Percentiles rank a stretch among this genome's conserved stretches.
These are phyloP conservation scores for Paraurostyla sp. DNA, from an alignment of 73 alveolate genomes.

Conservation along the genomic window DNA sequence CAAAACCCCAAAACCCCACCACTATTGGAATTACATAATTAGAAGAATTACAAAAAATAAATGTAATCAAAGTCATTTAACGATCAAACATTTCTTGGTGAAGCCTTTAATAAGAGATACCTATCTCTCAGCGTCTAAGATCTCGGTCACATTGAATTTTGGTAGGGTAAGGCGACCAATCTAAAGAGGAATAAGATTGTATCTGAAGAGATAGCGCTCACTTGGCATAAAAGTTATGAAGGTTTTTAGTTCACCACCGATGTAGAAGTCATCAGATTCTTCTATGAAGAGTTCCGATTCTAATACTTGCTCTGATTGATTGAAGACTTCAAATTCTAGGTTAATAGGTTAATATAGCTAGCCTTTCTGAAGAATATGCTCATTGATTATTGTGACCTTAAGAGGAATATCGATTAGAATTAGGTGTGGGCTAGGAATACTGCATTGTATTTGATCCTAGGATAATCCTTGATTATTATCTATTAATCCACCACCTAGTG, in stretches of 20 bases:
- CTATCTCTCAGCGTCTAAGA: conserved; percentile 13
- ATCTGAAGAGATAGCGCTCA: conserved; percentile 28
- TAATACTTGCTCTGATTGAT: conserved; percentile 33
- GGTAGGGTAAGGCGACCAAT: conserved; percentile 52
- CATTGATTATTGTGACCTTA: conserved; percentile 6
- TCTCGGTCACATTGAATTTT: conserved; percentile 33
- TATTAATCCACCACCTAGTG: not conserved
- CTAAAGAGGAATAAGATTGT: conserved; percentile 30
- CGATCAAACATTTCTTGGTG: conserved; percentile 29
- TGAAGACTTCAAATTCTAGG: conserved; percentile 17
- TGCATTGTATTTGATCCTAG: not conserved
- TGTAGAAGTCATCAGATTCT: conserved; percentile 45
- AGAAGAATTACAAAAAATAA: no score
- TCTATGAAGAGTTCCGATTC: conserved; percentile 30
- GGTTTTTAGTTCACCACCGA: conserved; percentile 57
- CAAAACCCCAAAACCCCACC: no score
- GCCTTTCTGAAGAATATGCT: not conserved
- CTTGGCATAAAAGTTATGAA: conserved; percentile 40
- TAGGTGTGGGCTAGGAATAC: not conserved
- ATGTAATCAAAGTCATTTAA: conserved; percentile 34
- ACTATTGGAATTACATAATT: no score
- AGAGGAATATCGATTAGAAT: conserved; percentile 40
- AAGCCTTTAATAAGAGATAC: conserved; percentile 39
- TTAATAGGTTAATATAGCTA: not conserved
- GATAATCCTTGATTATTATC: not conserved